Base-by-base conservation (phyloP, 495 filamentous ascomycete genomes). In the Aspergillus bridgeri region DNA sequence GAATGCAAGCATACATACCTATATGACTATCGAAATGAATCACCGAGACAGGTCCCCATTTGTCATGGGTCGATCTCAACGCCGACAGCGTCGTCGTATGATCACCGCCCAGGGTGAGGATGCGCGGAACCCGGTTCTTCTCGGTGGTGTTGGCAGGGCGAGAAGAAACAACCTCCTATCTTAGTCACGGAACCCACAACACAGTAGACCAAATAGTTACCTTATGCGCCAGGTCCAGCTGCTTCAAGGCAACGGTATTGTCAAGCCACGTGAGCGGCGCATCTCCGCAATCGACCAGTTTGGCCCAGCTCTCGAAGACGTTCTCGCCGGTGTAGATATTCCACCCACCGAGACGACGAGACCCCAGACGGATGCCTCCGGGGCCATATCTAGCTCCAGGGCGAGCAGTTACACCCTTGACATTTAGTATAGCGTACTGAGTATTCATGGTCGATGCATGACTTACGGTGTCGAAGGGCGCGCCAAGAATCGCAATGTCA, bases 21-120 rank as follows among this genome's bases (percentile, higher is more conserved):
- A 82, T 56, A 69, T 82, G 79, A 46, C 69, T 74, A 62, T 83
- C 80, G 64, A 83, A 81, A 65, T 83, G 80, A 27, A 83, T 78
- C 5, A 83, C 79, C 50, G 75, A 78, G 11, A 83, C 71, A 20
- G 70, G 57, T 0, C 79, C 80, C 69, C 72, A 81, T 0, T 70
- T 59, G 13, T 77, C 52, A 54, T 73, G 63, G 7, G 75, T 73
- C 11, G 75, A 79, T 44, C 80, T 58, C 60, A 81, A 58, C 2
- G 78, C 76, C 1, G 79, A 70, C 11, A 82, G 60, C 0, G 79
- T 80, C 2, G 78, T 81, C 7, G 79, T 80, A 63, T 83, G 79
- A 59, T 83, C 79, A 18, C 79, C 80, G 6, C 80, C 79, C 0
- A 82, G 62, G 1, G 73, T 75, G 46, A 82, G 69, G 53, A 83